These are phyloP conservation scores for Sporisorium exsertum DNA, from an alignment of 1,284 basidiomycete genomes.

Conservation along the genomic window DNA sequence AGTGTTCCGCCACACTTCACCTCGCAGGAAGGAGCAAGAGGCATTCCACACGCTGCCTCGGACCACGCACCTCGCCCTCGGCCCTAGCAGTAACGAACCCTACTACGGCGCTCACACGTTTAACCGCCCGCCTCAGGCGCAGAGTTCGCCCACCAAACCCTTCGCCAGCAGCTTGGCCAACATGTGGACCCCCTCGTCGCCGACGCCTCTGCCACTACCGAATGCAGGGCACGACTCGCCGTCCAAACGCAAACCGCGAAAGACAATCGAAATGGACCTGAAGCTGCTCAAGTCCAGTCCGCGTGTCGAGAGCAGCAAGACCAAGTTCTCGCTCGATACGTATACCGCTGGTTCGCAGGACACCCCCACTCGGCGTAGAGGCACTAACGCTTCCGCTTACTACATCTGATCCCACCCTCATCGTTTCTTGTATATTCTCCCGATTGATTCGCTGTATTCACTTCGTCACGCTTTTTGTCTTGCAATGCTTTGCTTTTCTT, in stretches of 20 bases:
- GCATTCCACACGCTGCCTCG: slow-evolving; percentile 18
- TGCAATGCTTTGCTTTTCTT: no score
- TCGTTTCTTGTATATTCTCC: not conserved
- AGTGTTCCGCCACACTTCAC: not conserved
- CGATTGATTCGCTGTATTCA: no score
- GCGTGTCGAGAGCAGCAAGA: slow-evolving; percentile 34
- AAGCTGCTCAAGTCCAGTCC: slow-evolving; percentile 45
- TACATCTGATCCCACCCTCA: slow-evolving; percentile 26
- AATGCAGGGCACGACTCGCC: slow-evolving; percentile 3
- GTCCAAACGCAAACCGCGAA: slow-evolving; percentile 36
- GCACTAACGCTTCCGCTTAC: slow-evolving; percentile 47
- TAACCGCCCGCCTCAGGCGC: slow-evolving; percentile 46
- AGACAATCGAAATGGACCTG: slow-evolving; percentile 61
- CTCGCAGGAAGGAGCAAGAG: not conserved
- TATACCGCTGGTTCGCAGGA: not conserved
- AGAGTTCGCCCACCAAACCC: slow-evolving; percentile 35
- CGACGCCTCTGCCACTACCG: slow-evolving; percentile 47
- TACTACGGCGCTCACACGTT: slow-evolving; percentile 61
- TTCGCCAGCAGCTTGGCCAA: slow-evolving; percentile 5
- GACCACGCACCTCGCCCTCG: slow-evolving; percentile 33
- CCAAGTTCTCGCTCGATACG: slow-evolving; percentile 16
- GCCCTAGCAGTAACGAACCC: slow-evolving; percentile 12
- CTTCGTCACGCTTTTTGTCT: not conserved
- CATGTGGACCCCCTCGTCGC: slow-evolving; percentile 19
- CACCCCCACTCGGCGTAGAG: slow-evolving; percentile 29